A percentile compares a stretch with the other conserved stretches of the same genome.
phyloP scores from a whole-genome alignment of 352 stramenopile genomes.

The Pythium coloratum region DNA sequence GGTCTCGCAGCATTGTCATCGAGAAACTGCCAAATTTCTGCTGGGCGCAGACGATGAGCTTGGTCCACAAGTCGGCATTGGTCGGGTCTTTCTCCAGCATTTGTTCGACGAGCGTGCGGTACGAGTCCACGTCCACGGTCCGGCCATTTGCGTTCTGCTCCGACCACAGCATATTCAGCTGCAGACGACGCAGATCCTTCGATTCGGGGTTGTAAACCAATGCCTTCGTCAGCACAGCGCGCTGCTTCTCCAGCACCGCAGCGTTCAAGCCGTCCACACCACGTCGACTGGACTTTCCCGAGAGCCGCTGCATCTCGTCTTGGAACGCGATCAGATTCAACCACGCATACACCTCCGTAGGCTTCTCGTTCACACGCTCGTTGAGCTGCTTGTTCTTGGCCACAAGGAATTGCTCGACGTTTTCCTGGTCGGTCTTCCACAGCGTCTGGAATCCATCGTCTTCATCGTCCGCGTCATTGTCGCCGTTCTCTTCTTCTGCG shows the following conservation, averaged over 20 bases:
- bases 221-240: conserved; percentile 56
- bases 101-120: conserved; percentile 44
- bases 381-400: conserved; percentile 47
- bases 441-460: conserved; percentile 12
- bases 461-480: conserved; percentile 2
- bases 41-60: conserved; percentile 45
- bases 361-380: conserved; percentile 22
- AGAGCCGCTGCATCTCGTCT: conserved; percentile 51
- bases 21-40: conserved; percentile 78
- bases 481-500: neutral
- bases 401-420: conserved; percentile 64
- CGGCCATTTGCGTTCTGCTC: conserved; percentile 13
- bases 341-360: conserved; percentile 50
- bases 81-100: conserved; percentile 51
- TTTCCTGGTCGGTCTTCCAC: conserved; percentile 65
- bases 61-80: conserved; percentile 57
- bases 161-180: conserved; percentile 53
- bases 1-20: conserved; percentile 59
- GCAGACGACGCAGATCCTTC: conserved; percentile 41
- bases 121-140: conserved; percentile 27
- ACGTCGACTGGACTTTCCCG: neutral
- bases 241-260: conserved; percentile 63
- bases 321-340: conserved; percentile 79
- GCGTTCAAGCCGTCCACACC: conserved; percentile 25
- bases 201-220: conserved; percentile 49